These are phyloP conservation scores for Saitozyma sp. DNA, from an alignment of 768 basidiomycete genomes.

Conservation along the genomic window DNA sequence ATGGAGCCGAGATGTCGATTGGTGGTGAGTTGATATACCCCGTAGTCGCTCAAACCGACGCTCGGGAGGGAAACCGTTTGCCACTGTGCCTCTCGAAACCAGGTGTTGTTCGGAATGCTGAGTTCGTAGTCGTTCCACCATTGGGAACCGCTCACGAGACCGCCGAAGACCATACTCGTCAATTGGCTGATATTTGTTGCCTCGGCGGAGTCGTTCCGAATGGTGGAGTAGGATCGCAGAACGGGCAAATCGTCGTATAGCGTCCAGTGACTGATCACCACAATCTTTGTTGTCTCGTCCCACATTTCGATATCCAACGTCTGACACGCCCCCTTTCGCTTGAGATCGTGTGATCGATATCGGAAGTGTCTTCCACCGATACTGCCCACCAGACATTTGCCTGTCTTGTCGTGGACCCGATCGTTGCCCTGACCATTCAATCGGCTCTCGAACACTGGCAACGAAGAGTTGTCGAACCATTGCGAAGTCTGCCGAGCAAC, in stretches of 20 bases:
- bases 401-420: not conserved
- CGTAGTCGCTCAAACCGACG: not conserved
- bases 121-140: slow-evolving; percentile 6
- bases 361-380: not conserved
- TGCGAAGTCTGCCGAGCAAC: no score
- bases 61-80: not conserved
- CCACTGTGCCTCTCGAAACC: slow-evolving; percentile 8
- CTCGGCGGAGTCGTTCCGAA: not conserved
- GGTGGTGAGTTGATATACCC: not conserved
- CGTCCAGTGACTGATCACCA: not conserved
- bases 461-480: no score
- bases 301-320: not conserved
- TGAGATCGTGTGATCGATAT: not conserved
- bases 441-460: no score
- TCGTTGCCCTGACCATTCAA: not conserved
- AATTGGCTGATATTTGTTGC: not conserved
- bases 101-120: not conserved
- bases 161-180: not conserved
- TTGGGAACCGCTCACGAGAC: not conserved
- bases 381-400: not conserved
- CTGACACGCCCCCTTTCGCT: not conserved
- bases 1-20: not conserved
- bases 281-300: not conserved
- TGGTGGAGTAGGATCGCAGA: not conserved
- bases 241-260: not conserved